Base-by-base conservation (phyloP, 2,329 filamentous ascomycete genomes). In the Penicillium sp. region DNA sequence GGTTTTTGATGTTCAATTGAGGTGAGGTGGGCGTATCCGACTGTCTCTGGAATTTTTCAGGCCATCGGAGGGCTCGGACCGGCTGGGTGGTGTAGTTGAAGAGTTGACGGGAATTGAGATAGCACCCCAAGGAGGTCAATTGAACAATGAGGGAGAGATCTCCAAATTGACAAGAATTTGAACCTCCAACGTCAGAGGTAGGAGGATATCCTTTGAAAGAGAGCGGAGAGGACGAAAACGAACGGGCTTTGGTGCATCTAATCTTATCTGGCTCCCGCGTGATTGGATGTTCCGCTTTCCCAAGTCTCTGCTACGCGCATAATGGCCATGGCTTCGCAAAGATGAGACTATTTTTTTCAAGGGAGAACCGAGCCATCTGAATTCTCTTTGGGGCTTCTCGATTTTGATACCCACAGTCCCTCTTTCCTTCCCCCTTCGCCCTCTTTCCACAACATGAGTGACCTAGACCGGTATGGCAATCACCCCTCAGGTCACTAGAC, bases 391-490 rank as follows among this genome's bases (percentile, higher is more conserved):
- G 51, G 44, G 26, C 38, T 52, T 56, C 51, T 50, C 46, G 38
- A 42, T 44, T 40, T 49, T 39, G n/a, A 55, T 53, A 46, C 46
- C 36, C 36, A 39, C 49, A 56, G 9, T 53, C 27, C 52, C n/a
- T 54, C 43, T 55, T 50, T 46, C 42, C 27, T 43, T 48, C 42
- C 51, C 47, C 48, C 46, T 52, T 53, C 48, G 58, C 43, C 45
- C 53, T 51, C 52, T 40, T 19, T 26, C 42, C 6, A 51, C 70
- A 77, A 66, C 51, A 97, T 96, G 89, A 96, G 92, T 76, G 91
- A 97, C 75, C 84, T 97, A 68, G 94, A 97, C 79, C 89, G 85
- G 92, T 96, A 81, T 64, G 79, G 67, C 53, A 23, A 23, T 5
- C 23, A 13, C 50, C 50, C 50, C 50, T 53, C 50, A 35, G 23